phyloP scores from a whole-genome alignment of 345 rosid species.

The Brassica incana region DNA sequence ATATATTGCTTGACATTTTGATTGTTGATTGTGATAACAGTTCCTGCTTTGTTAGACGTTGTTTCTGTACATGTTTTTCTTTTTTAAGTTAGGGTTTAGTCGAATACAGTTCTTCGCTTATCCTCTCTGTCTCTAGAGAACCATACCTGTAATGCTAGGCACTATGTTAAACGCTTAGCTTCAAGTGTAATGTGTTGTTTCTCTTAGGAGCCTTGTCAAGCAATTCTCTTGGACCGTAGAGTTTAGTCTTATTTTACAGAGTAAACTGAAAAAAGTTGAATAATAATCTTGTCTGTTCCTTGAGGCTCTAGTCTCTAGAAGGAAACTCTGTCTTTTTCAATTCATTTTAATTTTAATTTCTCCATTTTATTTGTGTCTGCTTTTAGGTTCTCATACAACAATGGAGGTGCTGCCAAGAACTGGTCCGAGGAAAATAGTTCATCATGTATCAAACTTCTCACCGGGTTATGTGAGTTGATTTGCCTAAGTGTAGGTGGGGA shows the following conservation, averaged over 20 bases:
- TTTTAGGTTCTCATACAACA: background rate
- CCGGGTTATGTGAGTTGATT: background rate
- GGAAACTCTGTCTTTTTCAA: background rate
- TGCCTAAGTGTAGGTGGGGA: slow-evolving; percentile 16
- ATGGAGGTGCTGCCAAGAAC: background rate
- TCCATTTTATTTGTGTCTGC: background rate
- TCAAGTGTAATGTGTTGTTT: background rate
- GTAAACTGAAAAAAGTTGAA: background rate
- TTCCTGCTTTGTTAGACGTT: background rate
- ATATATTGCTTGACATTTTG: no score
- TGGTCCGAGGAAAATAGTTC: background rate
- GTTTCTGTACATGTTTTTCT: no score
- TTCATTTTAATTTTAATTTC: background rate
- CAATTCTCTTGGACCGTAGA: background rate
- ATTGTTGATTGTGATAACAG: background rate
- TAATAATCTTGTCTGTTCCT: background rate
- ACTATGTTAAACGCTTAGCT: background rate
- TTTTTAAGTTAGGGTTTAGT: no score
- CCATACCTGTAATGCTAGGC: no score
- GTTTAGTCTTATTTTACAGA: background rate
- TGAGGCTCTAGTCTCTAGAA: background rate
- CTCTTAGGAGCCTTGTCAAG: background rate
- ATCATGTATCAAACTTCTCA: background rate
- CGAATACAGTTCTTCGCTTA: no score
- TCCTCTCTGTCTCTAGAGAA: no score